phyloP scores from a whole-genome alignment of 2,329 filamentous ascomycete genomes.

The Penicillium sp. region DNA sequence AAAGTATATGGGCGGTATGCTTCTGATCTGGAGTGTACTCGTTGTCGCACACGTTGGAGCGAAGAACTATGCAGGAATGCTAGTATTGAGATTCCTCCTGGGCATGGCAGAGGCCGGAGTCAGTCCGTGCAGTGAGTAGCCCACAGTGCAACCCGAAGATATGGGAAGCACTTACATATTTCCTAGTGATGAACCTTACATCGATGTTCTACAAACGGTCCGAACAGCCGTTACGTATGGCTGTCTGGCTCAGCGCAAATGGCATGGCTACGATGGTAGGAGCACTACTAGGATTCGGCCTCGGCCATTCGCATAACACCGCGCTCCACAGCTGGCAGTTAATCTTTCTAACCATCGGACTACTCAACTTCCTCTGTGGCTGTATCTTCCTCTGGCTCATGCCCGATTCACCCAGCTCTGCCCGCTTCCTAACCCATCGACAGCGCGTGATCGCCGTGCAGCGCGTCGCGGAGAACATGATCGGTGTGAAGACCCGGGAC shows the following conservation, averaged over 20 bases:
- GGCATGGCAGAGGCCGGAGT: slow-evolving; percentile 37
- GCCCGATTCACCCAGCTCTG: slow-evolving; percentile 33
- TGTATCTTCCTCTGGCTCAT: slow-evolving; percentile 28
- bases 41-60: slow-evolving; percentile 34
- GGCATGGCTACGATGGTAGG: slow-evolving; percentile 33
- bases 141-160: background rate
- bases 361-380: slow-evolving; percentile 40
- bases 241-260: slow-evolving; percentile 32
- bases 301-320: slow-evolving; percentile 27
- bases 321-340: slow-evolving; percentile 31
- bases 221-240: slow-evolving; percentile 32
- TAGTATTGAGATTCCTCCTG: slow-evolving; percentile 42
- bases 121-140: slow-evolving; percentile 23
- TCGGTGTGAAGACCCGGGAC: slow-evolving; percentile 33
- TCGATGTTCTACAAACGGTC: slow-evolving; percentile 34
- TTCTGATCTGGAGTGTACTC: slow-evolving; percentile 37
- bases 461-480: slow-evolving; percentile 37
- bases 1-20: slow-evolving; percentile 36
- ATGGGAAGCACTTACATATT: slow-evolving; percentile 4
- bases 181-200: slow-evolving; percentile 27
- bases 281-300: slow-evolving; percentile 30
- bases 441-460: slow-evolving; percentile 36
- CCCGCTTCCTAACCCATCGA: slow-evolving; percentile 33
- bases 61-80: slow-evolving; percentile 35
- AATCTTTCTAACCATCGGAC: slow-evolving; percentile 37